phyloP scores from a whole-genome alignment of 2,329 filamentous ascomycete genomes.

The Coniochaeta sp. region DNA sequence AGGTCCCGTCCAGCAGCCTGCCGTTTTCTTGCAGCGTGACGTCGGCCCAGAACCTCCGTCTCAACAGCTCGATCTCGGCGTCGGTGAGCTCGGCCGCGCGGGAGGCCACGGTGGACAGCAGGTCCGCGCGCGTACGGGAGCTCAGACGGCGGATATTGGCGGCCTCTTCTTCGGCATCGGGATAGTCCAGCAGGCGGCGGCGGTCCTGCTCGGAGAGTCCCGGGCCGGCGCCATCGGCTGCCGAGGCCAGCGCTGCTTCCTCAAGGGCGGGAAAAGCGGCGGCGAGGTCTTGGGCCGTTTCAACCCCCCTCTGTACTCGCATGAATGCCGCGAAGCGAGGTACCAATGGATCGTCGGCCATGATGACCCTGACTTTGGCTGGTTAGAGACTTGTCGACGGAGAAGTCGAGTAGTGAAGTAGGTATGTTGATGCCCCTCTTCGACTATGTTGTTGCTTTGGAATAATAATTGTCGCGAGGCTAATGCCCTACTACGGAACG shows the following conservation, averaged over 20 bases:
- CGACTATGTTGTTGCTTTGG: no score
- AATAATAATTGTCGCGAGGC: no score
- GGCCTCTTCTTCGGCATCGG: background rate
- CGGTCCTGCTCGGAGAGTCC: background rate
- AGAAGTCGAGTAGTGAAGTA: no score
- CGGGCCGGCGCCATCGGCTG: background rate
- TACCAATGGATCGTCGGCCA: no score
- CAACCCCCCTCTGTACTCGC: background rate
- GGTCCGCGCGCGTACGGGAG: background rate
- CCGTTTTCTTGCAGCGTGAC: background rate
- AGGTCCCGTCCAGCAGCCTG: no score
- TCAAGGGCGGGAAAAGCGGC: background rate
- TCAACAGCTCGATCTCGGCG: background rate
- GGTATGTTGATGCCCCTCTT: no score
- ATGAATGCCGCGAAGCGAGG: background rate
- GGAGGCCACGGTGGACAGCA: background rate
- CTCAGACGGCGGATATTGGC: background rate
- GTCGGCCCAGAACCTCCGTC: background rate
- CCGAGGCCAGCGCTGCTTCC: background rate
- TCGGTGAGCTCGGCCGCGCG: slow-evolving; percentile 3
- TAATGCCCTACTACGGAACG: no score
- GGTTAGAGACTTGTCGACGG: no score
- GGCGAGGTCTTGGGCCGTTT: background rate
- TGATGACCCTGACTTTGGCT: no score
- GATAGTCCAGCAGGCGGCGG: background rate